phyloP scores from a whole-genome alignment of 148 eudicot genomes.

The Vaccinium darrowii region DNA sequence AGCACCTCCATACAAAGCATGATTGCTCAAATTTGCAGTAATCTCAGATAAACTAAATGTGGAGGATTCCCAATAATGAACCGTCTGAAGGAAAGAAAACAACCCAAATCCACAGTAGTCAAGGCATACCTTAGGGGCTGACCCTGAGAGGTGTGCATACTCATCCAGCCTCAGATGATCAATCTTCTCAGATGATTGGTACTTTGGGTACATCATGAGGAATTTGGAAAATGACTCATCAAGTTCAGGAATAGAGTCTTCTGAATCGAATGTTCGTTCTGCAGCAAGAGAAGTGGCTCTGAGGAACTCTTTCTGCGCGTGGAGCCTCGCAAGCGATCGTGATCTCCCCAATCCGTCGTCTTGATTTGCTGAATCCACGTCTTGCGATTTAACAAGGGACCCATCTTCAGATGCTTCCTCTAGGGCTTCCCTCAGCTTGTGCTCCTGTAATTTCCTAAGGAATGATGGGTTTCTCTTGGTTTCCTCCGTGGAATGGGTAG shows the following conservation, averaged over 20 bases:
- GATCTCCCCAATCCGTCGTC: constrained; percentile 80
- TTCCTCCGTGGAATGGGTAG: constrained; percentile 40
- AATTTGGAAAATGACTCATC: constrained; percentile 73
- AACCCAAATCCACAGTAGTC: constrained; percentile 98
- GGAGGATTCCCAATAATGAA: constrained; percentile 82
- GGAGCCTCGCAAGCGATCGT: constrained; percentile 72
- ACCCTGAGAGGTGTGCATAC: constrained; percentile 64
- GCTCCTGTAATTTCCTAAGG: constrained; percentile 69
- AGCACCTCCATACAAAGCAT: constrained; percentile 92
- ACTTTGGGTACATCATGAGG: constrained; percentile 88
- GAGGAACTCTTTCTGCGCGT: constrained; percentile 80
- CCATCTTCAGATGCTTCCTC: constrained; percentile 98
- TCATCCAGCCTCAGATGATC: constrained; percentile 91
- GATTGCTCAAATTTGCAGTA: constrained; percentile 88
- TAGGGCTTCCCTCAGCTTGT: constrained; percentile 83
- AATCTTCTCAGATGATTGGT: constrained; percentile 72
- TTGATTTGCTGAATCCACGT: constrained; percentile 55
- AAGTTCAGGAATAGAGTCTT: constrained; percentile 64
- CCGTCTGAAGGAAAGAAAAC: constrained; percentile 83
- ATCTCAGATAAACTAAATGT: constrained; percentile 91
- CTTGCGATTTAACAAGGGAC: constrained; percentile 73
- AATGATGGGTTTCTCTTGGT: constrained; percentile 51
- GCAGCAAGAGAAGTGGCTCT: constrained; percentile 92
- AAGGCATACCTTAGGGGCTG: constrained; percentile 79
- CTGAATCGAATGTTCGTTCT: constrained; percentile 60